Percentiles rank a stretch among this genome's conserved stretches.
Conservation (phyloP, 148 eudicot species). For the Euryodendron excelsum region DNA sequence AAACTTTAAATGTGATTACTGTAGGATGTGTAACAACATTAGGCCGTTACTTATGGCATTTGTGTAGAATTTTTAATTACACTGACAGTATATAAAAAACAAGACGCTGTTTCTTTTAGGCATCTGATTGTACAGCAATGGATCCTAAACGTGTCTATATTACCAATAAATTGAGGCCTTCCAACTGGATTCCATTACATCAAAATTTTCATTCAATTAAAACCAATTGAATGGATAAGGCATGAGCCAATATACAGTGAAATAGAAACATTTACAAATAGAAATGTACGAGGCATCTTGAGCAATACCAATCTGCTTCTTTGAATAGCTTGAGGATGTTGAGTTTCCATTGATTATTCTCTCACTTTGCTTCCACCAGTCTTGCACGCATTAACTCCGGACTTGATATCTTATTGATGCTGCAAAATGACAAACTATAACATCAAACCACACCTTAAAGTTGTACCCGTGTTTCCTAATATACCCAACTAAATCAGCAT, state of each 20-base stretch:
- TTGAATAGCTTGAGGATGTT: neutral
- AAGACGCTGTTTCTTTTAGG: neutral
- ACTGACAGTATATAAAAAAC: no score
- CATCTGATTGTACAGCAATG: neutral
- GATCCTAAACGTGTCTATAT: neutral
- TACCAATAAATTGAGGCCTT: neutral
- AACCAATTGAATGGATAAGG: neutral
- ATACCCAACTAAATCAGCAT: neutral
- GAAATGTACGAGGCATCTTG: neutral
- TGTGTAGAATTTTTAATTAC: neutral
- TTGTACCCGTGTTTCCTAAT: neutral
- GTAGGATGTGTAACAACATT: no score
- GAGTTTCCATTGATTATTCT: constrained; percentile 4
- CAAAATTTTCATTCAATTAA: neutral
- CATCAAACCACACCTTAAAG: neutral
- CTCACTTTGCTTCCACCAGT: constrained; percentile 54
- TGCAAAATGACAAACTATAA: constrained; percentile 35
- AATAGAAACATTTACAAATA: constrained; percentile 3
- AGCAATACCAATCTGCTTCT: neutral
- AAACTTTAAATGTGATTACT: neutral
- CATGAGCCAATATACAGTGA: neutral
- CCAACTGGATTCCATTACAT: neutral
- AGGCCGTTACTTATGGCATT: neutral
- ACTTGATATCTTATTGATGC: constrained; percentile 53
- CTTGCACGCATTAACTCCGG: constrained; percentile 57